Conservation (phyloP, 2,329 filamentous ascomycete genomes). For the Tricladium varicosporioides region DNA sequence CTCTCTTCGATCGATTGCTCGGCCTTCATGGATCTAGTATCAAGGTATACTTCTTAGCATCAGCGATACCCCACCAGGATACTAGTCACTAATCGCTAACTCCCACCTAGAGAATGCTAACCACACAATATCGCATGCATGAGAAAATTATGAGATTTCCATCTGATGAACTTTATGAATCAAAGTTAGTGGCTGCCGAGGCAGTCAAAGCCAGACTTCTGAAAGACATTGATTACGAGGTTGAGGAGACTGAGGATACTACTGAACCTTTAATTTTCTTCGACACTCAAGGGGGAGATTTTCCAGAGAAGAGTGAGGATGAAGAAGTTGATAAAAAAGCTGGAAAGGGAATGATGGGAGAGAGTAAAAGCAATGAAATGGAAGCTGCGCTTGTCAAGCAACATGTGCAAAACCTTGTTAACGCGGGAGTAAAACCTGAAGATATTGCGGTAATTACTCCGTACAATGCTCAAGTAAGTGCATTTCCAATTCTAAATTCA, state of each 20-base stretch:
- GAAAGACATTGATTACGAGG: constrained; percentile 72
- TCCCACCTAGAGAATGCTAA: constrained; percentile 67
- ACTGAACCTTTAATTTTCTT: constrained; percentile 86
- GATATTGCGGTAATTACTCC: constrained; percentile 94
- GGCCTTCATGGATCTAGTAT: constrained; percentile 76
- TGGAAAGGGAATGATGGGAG: constrained; percentile 52
- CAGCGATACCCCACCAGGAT: no score
- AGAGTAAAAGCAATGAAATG: constrained; percentile 90
- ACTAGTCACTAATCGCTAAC: background rate
- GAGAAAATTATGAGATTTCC: constrained; percentile 94
- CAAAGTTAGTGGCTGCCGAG: constrained; percentile 76
- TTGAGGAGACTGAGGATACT: constrained; percentile 82
- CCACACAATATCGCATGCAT: constrained; percentile 97
- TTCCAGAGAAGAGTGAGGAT: constrained; percentile 78
- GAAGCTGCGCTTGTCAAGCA: constrained; percentile 78
- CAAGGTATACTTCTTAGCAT: constrained; percentile 47
- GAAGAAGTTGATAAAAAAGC: constrained; percentile 53
- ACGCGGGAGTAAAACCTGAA: constrained; percentile 73
- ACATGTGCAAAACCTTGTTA: constrained; percentile 75
- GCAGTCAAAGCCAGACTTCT: constrained; percentile 73
- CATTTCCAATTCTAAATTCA: background rate
- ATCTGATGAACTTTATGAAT: constrained; percentile 83
- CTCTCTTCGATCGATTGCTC: constrained; percentile 87
- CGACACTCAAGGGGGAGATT: constrained; percentile 94
- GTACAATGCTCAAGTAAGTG: constrained; percentile 82